Base-by-base conservation (phyloP, 331 rosid genomes). In the Cydonia oblonga region DNA sequence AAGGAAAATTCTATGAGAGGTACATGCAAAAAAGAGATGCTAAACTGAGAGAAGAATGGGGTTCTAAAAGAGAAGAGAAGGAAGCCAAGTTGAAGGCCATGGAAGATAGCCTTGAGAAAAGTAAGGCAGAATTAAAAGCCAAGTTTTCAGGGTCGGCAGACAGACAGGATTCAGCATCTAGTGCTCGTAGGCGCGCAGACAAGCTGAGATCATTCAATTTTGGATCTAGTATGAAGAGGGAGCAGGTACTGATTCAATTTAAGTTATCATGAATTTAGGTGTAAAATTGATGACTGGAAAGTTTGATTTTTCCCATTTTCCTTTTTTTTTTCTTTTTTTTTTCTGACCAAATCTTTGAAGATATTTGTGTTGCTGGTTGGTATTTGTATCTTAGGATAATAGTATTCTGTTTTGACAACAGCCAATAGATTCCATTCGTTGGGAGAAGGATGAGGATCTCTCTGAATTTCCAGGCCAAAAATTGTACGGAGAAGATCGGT, bases 11-110 rank as follows among this genome's bases (percentile, higher is more conserved):
- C 64, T 96, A 96, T 74, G 96, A 86, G 56, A 91, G 66, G 79
- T 96, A 96, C 72, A 87, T 87, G 96, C 93, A 88, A 80, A 96
- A 91, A 83, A 92, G 97, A 85, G 89, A 96, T 73, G 93, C 97
- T 73, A 96, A 92, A 78, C 84, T 96, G 75, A 87, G 82, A 77
- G 93, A 92, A 69, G 97, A 91, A 65, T 96, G 97, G 97, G 83
- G 82, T 73, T 81, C 86, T 63, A 91, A 87, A n/a, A 78, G 96
- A 81, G 88, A 83, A 69, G 96, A 87, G 87, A 96, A 90, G 79
- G 96, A 91, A 86, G 99, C 96, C 68, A 90, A 90, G 92, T 82
- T 96, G 89, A 90, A 83, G 89, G 91, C 96, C 65, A 84, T 96
- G 96, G 90, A 92, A 73, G 97, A 90, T 75, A 96, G 86, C 83